phyloP scores from a whole-genome alignment of 345 rosid species.

The Garcia nutans region DNA sequence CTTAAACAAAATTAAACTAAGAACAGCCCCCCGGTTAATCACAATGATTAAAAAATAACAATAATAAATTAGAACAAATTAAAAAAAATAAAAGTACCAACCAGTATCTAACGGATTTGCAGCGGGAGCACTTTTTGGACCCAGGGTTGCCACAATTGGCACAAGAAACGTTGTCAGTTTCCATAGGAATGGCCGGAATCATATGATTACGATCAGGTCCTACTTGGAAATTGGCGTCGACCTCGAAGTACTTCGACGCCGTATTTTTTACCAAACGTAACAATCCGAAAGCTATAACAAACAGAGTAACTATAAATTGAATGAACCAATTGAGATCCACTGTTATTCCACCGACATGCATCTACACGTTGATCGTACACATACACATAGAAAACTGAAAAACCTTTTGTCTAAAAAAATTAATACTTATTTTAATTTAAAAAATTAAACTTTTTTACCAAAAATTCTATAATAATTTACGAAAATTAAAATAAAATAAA shows the following conservation, averaged over 20 bases:
- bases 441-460: too few relatives aligned
- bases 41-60: neutral
- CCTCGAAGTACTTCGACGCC: constrained; percentile 89
- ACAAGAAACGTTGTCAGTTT: constrained; percentile 25
- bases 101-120: constrained; percentile 52
- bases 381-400: neutral
- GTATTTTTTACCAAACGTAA: constrained; percentile 61
- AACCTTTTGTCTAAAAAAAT: neutral
- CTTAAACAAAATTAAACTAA: too few relatives aligned
- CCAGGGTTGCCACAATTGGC: constrained; percentile 36
- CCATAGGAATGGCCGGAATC: constrained; percentile 1
- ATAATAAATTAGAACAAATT: too few relatives aligned
- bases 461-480: too few relatives aligned
- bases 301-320: constrained; percentile 52
- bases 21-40: neutral
- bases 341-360: constrained; percentile 68
- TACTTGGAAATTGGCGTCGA: constrained; percentile 68
- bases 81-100: constrained; percentile 31
- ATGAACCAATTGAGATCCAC: constrained; percentile 81
- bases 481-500: too few relatives aligned
- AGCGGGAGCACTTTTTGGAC: constrained; percentile 48
- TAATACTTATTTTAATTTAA: too few relatives aligned
- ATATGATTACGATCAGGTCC: constrained; percentile 7
- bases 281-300: constrained; percentile 54
- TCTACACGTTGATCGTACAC: constrained; percentile 42